phyloP scores from a whole-genome alignment of 78 protist species.

The Dictyostelium purpureum region DNA sequence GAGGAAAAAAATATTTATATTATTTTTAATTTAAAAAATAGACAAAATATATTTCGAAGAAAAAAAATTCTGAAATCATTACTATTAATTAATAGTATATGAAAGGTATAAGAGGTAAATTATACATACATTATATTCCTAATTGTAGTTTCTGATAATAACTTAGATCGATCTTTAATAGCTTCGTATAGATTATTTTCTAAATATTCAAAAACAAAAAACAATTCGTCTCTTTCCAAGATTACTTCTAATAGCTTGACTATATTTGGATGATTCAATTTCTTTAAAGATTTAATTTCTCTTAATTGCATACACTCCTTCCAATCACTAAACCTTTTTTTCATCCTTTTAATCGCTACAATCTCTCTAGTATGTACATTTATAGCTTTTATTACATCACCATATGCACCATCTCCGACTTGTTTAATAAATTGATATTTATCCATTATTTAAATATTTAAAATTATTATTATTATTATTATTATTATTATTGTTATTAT shows the following conservation, averaged over 20 bases:
- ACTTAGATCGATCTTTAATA: slow-evolving; percentile 85
- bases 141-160: slow-evolving; percentile 83
- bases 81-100: too few relatives aligned
- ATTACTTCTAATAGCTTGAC: slow-evolving; percentile 97
- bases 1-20: not conserved
- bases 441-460: slow-evolving; percentile 70
- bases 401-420: slow-evolving; percentile 83
- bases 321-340: slow-evolving; percentile 93
- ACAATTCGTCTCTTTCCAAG: slow-evolving; percentile 93
- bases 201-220: slow-evolving; percentile 96
- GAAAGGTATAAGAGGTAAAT: not conserved
- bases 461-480: not conserved
- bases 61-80: too few relatives aligned
- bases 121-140: slow-evolving; percentile 70
- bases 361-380: slow-evolving; percentile 27
- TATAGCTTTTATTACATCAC: slow-evolving; percentile 73
- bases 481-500: not conserved
- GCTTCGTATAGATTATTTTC: slow-evolving; percentile 91
- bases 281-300: slow-evolving; percentile 93
- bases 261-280: slow-evolving; percentile 96
- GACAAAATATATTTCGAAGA: too few relatives aligned
- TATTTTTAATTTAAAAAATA: not conserved
- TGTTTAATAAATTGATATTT: slow-evolving; percentile 57
- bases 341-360: slow-evolving; percentile 97
- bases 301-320: slow-evolving; percentile 92